Conservation (phyloP, 768 basidiomycete genomes). For the Mycena capillaripes region DNA sequence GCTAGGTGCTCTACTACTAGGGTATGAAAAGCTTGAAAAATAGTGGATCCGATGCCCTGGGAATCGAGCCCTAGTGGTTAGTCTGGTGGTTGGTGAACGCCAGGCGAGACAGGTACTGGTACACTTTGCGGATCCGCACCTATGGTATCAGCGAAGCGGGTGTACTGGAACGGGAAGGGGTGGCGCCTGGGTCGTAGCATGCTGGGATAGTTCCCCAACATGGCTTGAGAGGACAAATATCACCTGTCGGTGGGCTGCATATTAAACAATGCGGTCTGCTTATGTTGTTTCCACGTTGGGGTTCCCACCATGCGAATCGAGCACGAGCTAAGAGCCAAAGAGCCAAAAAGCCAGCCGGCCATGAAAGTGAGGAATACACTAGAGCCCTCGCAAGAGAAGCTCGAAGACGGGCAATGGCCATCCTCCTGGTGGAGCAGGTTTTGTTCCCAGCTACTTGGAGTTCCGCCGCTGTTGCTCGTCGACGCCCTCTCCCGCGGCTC, state of each 20-base stretch:
- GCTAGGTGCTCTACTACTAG: neutral
- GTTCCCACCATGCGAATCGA: neutral
- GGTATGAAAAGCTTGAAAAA: neutral
- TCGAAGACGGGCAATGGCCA: neutral
- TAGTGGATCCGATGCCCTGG: conserved; percentile 12
- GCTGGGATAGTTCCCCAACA: conserved; percentile 5
- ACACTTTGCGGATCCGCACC: conserved; percentile 13
- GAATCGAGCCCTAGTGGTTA: conserved; percentile 15
- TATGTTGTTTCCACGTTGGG: neutral
- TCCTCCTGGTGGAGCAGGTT: too few species aligned
- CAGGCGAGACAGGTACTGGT: conserved; percentile 15
- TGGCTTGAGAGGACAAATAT: neutral
- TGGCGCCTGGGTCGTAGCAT: conserved; percentile 6
- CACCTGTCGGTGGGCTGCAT: neutral
- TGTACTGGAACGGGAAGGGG: conserved; percentile 16
- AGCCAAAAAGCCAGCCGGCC: neutral
- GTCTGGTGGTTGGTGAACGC: conserved; percentile 6
- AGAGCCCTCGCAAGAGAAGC: neutral
- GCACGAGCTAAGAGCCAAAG: neutral
- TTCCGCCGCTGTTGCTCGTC: too few species aligned
- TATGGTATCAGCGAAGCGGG: conserved; percentile 15
- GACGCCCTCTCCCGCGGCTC: too few species aligned
- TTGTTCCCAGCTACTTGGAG: too few species aligned
- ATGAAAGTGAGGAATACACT: neutral
- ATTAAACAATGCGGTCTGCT: neutral